Evolutionary conservation across 1,139 yeast genomes (phyloP), one percentile per base, ranked within the genome.

Genomic region (Lodderomyces pseudojiufengensis): DNA sequence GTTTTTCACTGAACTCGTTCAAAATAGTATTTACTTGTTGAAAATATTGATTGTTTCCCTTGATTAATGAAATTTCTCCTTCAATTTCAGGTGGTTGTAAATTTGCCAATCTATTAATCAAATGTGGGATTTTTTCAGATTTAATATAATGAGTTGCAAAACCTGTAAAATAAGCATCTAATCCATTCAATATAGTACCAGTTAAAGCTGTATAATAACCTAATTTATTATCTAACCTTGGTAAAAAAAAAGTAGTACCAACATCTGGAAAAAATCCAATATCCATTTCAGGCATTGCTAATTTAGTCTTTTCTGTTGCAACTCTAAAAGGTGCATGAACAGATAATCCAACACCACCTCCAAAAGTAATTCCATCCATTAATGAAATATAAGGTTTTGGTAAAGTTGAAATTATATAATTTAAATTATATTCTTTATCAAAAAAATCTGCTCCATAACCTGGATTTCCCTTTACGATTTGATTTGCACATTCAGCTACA

Each of bases 251-350:
- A 5, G 95, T 80, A 28, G 95, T 83, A 29, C 97, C 98, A 8
- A 92, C 97, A 57, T 92, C 99, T 8, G 96, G 95, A 66, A 86
- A 85, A 59, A 90, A 87, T 0, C 99, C 99, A 57, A 94, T 92
- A 51, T 86, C 92, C 73, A 94, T 84, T 61, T 92, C 98, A 5
- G 98, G 98, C 98, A 92, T 94, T 42, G 97, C 95, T 63, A 90
- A 76, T 54, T 81, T 74, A 13, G 97, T 90, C 52, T 76, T 76
- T 52, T 92, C 97, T 26, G 96, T 86, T 9, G 94, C 95, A 33
- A 92, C 70, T 55, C 98, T 77, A 70, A 90, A 90, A 3, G 97
- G 95, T n/a, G 90, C 84, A 60, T 94, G 97, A 29, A 86, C 82
- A 0, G 92, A 73, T 38, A 92, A 67, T 3, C 98, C 98, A 29